These are phyloP conservation scores for Ustilago trichophora DNA, from an alignment of 1,284 basidiomycete species.

Conservation along the genomic window DNA sequence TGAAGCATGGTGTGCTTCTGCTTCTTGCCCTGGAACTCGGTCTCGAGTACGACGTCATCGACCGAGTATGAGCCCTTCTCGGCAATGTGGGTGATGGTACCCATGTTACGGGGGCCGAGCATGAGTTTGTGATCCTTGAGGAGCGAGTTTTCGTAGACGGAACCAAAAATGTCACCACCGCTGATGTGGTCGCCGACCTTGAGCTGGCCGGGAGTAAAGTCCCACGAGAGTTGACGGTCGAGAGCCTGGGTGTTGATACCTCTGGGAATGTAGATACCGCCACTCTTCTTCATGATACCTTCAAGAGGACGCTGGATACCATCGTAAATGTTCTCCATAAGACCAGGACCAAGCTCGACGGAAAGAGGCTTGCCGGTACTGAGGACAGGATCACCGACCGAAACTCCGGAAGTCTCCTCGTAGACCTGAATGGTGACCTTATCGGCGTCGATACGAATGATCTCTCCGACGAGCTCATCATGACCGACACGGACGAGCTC, in stretches of 20 bases:
- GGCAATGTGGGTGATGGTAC: slow-evolving; percentile 91
- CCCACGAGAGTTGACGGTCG: slow-evolving; percentile 89
- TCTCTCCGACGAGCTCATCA: slow-evolving; percentile 66
- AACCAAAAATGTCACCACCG: slow-evolving; percentile 94
- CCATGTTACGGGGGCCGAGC: slow-evolving; percentile 90
- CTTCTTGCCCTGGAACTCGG: slow-evolving; percentile 95
- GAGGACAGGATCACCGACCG: slow-evolving; percentile 96
- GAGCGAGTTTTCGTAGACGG: slow-evolving; percentile 95
- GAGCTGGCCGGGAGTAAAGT: slow-evolving; percentile 87
- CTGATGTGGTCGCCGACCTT: slow-evolving; percentile 87
- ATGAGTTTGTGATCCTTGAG: slow-evolving; percentile 97
- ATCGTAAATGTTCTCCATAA: slow-evolving; percentile 98
- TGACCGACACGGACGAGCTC: slow-evolving; percentile 66
- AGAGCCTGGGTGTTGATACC: slow-evolving; percentile 98
- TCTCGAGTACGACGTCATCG: slow-evolving; percentile 92
- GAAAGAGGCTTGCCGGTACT: slow-evolving; percentile 96
- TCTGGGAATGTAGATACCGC: slow-evolving; percentile 92
- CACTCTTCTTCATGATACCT: slow-evolving; percentile 93
- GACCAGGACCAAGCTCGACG: slow-evolving; percentile 94
- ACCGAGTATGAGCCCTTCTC: slow-evolving; percentile 95
- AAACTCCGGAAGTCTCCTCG: slow-evolving; percentile 80
- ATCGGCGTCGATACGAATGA: slow-evolving; percentile 65
- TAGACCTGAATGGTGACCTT: slow-evolving; percentile 97
- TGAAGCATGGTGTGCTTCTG: slow-evolving; percentile 97
- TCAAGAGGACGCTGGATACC: slow-evolving; percentile 70